These are phyloP conservation scores for Lycium barbarum DNA, from an alignment of 257 asterid genomes.

Conservation along the genomic window DNA sequence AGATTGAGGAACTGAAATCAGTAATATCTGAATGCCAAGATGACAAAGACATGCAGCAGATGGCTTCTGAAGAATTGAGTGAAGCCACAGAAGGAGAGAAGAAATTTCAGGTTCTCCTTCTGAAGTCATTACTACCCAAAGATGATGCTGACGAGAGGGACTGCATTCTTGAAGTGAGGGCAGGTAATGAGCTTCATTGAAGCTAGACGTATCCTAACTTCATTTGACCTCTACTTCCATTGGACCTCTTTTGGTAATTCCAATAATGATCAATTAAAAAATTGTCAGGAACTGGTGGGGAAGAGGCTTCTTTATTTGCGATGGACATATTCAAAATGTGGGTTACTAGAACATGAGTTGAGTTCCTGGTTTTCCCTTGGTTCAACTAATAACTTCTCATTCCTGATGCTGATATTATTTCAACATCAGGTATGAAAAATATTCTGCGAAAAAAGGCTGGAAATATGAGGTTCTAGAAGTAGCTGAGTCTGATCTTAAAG, in stretches of 20 bases:
- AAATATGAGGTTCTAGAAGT: slow-evolving; percentile 78
- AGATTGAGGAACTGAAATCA: slow-evolving; percentile 67
- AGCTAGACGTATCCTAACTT: neutral
- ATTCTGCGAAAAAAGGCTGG: slow-evolving; percentile 83
- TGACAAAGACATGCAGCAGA: slow-evolving; percentile 81
- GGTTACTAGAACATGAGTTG: slow-evolving; percentile 28
- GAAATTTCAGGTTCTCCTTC: slow-evolving; percentile 65
- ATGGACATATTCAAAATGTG: slow-evolving; percentile 94
- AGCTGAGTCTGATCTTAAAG: slow-evolving; percentile 84
- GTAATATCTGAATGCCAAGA: slow-evolving; percentile 73
- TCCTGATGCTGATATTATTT: slow-evolving; percentile 32
- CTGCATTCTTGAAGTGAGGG: slow-evolving; percentile 96
- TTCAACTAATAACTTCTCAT: slow-evolving; percentile 24
- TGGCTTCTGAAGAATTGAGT: slow-evolving; percentile 87
- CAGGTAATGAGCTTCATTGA: slow-evolving; percentile 56
- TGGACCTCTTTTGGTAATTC: slow-evolving; percentile 21
- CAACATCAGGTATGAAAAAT: slow-evolving; percentile 80
- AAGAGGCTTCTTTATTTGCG: slow-evolving; percentile 97
- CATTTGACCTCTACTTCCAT: slow-evolving; percentile 26
- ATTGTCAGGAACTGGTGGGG: slow-evolving; percentile 88
- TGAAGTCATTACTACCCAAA: slow-evolving; percentile 83
- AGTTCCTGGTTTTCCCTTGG: slow-evolving; percentile 23
- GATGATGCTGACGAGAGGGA: slow-evolving; percentile 97
- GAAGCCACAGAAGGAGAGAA: slow-evolving; percentile 74
- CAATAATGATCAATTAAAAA: slow-evolving; percentile 29